phyloP scores from a whole-genome alignment of 371 early-diverging fungal species.

The Mortierella sp. region DNA sequence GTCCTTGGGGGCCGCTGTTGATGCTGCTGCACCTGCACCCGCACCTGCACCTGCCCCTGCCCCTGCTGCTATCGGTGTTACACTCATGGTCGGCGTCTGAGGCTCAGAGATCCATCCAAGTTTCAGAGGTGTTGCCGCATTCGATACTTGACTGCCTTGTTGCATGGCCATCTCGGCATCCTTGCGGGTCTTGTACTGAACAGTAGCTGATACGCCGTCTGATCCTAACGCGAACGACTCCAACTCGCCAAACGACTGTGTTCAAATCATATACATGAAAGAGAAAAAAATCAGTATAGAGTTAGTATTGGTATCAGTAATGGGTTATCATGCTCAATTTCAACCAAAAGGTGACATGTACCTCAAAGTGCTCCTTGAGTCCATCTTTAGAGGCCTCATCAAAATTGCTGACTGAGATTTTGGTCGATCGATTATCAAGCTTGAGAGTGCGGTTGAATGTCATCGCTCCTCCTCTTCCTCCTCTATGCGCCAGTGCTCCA shows the following conservation, averaged over 20 bases:
- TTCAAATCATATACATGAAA: too few species aligned
- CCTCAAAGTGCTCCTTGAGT: conserved; percentile 72
- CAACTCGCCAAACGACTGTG: conserved; percentile 72
- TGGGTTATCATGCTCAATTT: neutral
- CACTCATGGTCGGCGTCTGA: too few species aligned
- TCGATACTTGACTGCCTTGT: conserved; percentile 51
- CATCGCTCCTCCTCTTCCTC: conserved; percentile 24
- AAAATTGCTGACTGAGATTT: conserved; percentile 65
- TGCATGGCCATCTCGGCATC: conserved; percentile 60
- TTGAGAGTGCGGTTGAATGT: conserved; percentile 53
- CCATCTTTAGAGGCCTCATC: conserved; percentile 57
- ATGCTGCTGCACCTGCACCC: neutral
- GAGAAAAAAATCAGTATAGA: neutral
- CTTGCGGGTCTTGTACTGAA: conserved; percentile 59
- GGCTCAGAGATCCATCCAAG: conserved; percentile 56
- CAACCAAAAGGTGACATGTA: conserved; percentile 19
- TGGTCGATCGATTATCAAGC: conserved; percentile 78
- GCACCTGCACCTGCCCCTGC: neutral
- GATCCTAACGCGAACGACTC: conserved; percentile 51
- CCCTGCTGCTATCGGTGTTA: conserved; percentile 4
- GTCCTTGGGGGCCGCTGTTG: conserved; percentile 2
- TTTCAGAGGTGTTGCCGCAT: conserved; percentile 41
- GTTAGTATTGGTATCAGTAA: too few species aligned
- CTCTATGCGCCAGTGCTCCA: conserved; percentile 50
- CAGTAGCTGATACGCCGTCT: conserved; percentile 52